Evolutionary conservation across 2,329 filamentous ascomycete species (phyloP).

Genomic region (Calonectria crousiana): DNA sequence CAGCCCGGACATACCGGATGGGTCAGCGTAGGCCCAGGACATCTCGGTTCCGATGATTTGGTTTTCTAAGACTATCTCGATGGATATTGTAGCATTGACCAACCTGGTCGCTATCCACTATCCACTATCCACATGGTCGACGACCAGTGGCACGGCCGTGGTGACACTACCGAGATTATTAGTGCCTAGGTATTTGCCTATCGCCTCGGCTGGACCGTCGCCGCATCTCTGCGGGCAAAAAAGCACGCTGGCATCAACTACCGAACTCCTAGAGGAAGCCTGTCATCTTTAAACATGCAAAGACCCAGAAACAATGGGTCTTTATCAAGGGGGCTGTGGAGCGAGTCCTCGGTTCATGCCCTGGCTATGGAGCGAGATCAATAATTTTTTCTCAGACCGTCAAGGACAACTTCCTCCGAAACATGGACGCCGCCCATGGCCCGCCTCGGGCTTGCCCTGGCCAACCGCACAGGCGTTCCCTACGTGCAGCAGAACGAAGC

Average conservation of each 20-base stretch:
- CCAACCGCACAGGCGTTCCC: conserved; percentile 61
- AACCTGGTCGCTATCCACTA: conserved; percentile 63
- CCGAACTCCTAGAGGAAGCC: conserved; percentile 85
- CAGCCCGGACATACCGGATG: conserved; percentile 42
- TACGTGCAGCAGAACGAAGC: conserved; percentile 51
- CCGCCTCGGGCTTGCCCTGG: conserved; percentile 74
- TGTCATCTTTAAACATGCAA: conserved; percentile 69
- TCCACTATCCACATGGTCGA: conserved; percentile 66
- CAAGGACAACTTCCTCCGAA: conserved; percentile 68
- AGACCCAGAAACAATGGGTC: conserved; percentile 57
- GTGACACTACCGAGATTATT: conserved; percentile 77
- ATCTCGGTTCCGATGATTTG: conserved; percentile 58
- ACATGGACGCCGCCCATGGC: conserved; percentile 78
- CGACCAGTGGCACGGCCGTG: conserved; percentile 71
- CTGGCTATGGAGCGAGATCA: conserved; percentile 57
- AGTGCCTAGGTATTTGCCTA: conserved; percentile 81
- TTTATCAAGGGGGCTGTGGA: conserved; percentile 79
- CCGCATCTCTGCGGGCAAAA: conserved; percentile 62
- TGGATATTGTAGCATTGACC: conserved; percentile 71
- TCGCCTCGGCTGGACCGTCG: conserved; percentile 73
- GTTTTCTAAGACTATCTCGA: conserved; percentile 69
- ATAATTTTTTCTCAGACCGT: conserved; percentile 65
- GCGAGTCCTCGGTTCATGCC: conserved; percentile 74
- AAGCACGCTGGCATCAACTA: conserved; percentile 66
- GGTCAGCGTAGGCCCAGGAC: conserved; percentile 39